Evolutionary conservation across 495 filamentous ascomycete genomes (phyloP).

Genomic region (Penicillium egyptiacum): DNA sequence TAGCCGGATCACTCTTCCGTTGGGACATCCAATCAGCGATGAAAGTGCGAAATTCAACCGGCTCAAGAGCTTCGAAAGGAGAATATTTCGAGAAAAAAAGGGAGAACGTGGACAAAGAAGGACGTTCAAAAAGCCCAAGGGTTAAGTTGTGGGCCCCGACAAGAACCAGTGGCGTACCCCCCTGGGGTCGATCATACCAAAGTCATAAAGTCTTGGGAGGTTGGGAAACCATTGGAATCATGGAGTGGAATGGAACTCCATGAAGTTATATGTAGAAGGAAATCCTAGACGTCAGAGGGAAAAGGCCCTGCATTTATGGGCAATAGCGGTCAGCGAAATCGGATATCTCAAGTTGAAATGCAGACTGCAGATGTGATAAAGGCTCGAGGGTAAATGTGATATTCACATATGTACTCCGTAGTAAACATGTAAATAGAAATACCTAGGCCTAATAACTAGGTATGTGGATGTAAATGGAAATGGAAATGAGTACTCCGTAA

Average conservation of each 20-base stretch:
- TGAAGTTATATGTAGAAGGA: no score
- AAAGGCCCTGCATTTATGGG: background rate
- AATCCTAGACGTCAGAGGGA: no score
- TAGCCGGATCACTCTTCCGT: background rate
- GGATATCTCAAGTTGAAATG: background rate
- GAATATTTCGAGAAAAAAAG: background rate
- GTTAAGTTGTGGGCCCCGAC: slow-evolving; percentile 25
- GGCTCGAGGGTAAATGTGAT: background rate
- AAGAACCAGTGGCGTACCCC: slow-evolving; percentile 34
- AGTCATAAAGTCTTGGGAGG: background rate
- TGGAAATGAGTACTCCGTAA: no score
- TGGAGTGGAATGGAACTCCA: background rate
- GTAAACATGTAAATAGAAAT: background rate
- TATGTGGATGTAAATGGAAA: no score
- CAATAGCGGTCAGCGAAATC: slow-evolving; percentile 8
- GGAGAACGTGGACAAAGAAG: slow-evolving; percentile 1
- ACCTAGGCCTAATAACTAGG: no score
- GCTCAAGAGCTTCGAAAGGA: background rate
- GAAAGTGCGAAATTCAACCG: background rate
- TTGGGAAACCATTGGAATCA: background rate
- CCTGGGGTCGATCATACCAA: slow-evolving; percentile 15
- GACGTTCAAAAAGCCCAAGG: slow-evolving; percentile 17
- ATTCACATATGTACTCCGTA: background rate
- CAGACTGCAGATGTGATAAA: slow-evolving; percentile 4
- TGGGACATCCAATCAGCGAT: background rate